phyloP scores from a whole-genome alignment of 228 moss, liverwort and hornwort genomes.

The Sphagnum fallax region DNA sequence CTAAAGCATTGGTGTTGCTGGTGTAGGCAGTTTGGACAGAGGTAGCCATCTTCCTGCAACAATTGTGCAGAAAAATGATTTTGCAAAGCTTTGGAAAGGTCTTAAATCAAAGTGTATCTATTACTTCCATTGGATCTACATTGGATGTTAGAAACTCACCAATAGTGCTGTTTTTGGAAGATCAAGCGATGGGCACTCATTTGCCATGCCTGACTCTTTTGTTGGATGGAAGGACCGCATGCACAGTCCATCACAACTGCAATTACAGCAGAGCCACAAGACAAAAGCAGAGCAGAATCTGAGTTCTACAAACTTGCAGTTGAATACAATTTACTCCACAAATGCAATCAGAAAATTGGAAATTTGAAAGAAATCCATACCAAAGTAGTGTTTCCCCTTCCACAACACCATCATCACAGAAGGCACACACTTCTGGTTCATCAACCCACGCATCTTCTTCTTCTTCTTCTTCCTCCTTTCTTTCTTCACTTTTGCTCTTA shows the following conservation, averaged over 20 bases:
- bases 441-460: constrained; percentile 3
- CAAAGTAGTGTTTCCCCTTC: constrained; percentile 5
- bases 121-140: background rate
- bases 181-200: constrained; percentile 12
- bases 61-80: background rate
- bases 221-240: constrained; percentile 49
- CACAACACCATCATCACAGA: constrained; percentile 11
- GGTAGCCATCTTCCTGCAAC: constrained; percentile 22
- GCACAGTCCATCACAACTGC: constrained; percentile 56
- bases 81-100: background rate
- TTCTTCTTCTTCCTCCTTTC: no score
- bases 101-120: background rate
- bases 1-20: constrained; percentile 44
- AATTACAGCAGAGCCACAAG: background rate
- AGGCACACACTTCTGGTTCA: constrained; percentile 11
- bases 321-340: constrained; percentile 35
- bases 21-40: constrained; percentile 37
- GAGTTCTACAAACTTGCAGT: constrained; percentile 21
- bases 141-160: constrained; percentile 11
- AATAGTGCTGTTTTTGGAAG: constrained; percentile 13
- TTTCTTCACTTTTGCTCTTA: no score
- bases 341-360: constrained; percentile 22
- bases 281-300: background rate
- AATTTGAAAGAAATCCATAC: background rate
- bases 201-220: constrained; percentile 10